These are phyloP conservation scores for Debaryomyces udenii DNA, from an alignment of 1,139 yeast species.

Conservation along the genomic window DNA sequence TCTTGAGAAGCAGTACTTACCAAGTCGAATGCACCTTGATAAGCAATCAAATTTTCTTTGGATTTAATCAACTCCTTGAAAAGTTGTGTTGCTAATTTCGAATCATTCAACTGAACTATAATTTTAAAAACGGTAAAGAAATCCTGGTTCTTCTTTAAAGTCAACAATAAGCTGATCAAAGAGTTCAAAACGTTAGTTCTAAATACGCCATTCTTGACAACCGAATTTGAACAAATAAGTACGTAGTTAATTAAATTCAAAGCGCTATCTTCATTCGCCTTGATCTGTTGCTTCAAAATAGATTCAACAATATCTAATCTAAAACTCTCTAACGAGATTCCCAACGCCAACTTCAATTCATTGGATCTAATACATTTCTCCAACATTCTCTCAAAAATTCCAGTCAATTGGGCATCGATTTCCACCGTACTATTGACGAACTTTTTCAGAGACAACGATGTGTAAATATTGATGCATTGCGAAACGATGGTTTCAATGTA, in stretches of 20 bases:
- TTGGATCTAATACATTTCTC: constrained; percentile 70
- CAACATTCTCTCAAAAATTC: constrained; percentile 85
- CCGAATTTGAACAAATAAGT: constrained; percentile 70
- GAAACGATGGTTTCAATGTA: constrained; percentile 92
- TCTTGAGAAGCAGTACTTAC: constrained; percentile 95
- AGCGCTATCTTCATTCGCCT: constrained; percentile 46
- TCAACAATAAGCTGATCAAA: constrained; percentile 61
- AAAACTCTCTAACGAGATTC: constrained; percentile 86
- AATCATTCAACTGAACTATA: constrained; percentile 84
- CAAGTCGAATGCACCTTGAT: constrained; percentile 93
- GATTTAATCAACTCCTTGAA: constrained; percentile 61
- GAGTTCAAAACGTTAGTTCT: constrained; percentile 64
- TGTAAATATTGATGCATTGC: constrained; percentile 85
- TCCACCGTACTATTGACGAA: constrained; percentile 43
- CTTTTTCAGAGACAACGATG: constrained; percentile 59
- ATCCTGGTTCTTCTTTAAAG: constrained; percentile 71
- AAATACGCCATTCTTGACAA: constrained; percentile 61
- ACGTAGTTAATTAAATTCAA: constrained; percentile 71
- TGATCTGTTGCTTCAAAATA: constrained; percentile 54
- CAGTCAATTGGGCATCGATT: constrained; percentile 65
- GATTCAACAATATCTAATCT: constrained; percentile 78
- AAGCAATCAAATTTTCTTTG: constrained; percentile 59
- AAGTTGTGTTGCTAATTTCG: constrained; percentile 64
- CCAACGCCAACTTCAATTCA: constrained; percentile 82
- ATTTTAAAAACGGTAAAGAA: constrained; percentile 79